Conservation (phyloP, 2,329 filamentous ascomycete genomes). For the Alternaria ventricosa region DNA sequence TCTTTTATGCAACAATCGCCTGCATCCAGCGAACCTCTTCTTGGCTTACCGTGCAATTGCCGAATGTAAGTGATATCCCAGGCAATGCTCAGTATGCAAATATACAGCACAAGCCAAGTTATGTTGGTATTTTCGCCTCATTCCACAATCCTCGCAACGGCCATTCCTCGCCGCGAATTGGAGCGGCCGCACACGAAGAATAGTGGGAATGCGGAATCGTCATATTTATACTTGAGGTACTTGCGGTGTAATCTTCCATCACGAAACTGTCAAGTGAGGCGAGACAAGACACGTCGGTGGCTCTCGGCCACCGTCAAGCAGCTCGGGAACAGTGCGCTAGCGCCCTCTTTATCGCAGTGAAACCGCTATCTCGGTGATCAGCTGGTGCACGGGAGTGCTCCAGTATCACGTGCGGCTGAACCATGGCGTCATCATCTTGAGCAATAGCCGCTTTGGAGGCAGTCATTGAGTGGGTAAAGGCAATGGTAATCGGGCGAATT, state of each 20-base stretch:
- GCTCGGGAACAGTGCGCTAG: not conserved
- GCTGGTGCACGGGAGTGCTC: slow-evolving; percentile 1
- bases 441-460: not conserved
- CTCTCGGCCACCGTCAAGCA: slow-evolving; percentile 1
- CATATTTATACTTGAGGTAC: not conserved
- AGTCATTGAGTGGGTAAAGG: not conserved
- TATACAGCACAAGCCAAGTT: not conserved
- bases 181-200: not conserved
- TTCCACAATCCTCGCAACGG: not conserved
- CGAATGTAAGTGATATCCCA: not conserved
- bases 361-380: slow-evolving; percentile 8
- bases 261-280: slow-evolving; percentile 3
- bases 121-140: not conserved
- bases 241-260: not conserved
- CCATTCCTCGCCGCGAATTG: not conserved
- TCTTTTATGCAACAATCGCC: not conserved
- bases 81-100: not conserved
- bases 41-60: not conserved
- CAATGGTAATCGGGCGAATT: not conserved
- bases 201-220: not conserved
- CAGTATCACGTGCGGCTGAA: slow-evolving; percentile 3
- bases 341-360: not conserved
- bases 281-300: not conserved
- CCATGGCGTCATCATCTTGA: slow-evolving; percentile 7
- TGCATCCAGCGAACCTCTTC: not conserved